phyloP scores from a whole-genome alignment of 2,329 filamentous ascomycete genomes.

The Cercospora brassicicola region DNA sequence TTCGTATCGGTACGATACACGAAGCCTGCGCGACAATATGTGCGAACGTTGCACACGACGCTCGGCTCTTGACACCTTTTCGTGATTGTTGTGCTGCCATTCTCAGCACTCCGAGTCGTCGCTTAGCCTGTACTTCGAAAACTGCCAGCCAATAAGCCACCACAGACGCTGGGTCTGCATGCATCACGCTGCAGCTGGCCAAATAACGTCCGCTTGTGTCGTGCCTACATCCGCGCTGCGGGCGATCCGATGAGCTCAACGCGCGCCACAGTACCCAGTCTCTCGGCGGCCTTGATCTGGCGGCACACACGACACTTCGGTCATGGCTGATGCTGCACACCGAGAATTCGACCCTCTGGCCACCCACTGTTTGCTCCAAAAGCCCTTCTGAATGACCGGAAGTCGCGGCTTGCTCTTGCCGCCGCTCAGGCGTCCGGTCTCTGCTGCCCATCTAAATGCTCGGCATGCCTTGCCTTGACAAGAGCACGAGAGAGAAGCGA shows the following conservation, averaged over 20 bases:
- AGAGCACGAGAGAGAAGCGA: slow-evolving; percentile 1
- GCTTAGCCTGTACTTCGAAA: slow-evolving; percentile 25
- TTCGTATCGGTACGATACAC: slow-evolving; percentile 18
- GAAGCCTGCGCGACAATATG: slow-evolving; percentile 9
- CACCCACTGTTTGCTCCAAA: slow-evolving; percentile 7
- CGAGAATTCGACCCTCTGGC: slow-evolving; percentile 5
- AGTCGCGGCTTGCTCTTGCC: slow-evolving; percentile 20
- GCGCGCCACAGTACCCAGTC: slow-evolving; percentile 25
- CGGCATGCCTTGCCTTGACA: slow-evolving; percentile 12
- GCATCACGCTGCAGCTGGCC: slow-evolving; percentile 23
- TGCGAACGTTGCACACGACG: slow-evolving; percentile 17
- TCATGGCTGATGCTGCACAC: slow-evolving; percentile 18
- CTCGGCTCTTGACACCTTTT: slow-evolving; percentile 14
- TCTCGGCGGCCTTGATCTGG: slow-evolving; percentile 18
- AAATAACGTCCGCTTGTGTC: slow-evolving; percentile 16
- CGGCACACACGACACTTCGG: slow-evolving; percentile 17
- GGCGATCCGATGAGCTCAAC: slow-evolving; percentile 15
- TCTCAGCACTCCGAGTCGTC: slow-evolving; percentile 16
- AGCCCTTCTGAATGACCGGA: neutral
- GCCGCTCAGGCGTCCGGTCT: slow-evolving; percentile 1
- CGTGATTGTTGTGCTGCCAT: slow-evolving; percentile 17
- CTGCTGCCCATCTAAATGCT: slow-evolving; percentile 9
- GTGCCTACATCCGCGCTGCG: slow-evolving; percentile 16
- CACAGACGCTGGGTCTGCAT: slow-evolving; percentile 17
- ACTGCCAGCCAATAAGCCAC: slow-evolving; percentile 21